Percentiles rank a stretch among this genome's conserved stretches.
phyloP scores from a whole-genome alignment of 176 grass and related monocot species.

The Zoysia japonica region DNA sequence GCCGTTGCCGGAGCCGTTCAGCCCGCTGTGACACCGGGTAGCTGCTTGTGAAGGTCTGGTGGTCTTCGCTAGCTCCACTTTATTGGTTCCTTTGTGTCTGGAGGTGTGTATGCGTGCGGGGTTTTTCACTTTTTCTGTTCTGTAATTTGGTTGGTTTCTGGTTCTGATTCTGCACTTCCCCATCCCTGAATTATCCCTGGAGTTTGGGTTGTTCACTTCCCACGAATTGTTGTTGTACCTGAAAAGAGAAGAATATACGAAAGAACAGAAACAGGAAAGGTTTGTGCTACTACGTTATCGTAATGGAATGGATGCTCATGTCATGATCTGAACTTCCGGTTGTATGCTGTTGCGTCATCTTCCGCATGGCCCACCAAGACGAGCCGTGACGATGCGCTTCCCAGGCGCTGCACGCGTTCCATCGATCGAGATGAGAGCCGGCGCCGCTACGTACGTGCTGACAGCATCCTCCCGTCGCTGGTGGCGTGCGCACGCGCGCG shows the following conservation, averaged over 20 bases:
- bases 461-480: too few species aligned
- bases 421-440: too few species aligned
- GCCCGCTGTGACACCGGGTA: conserved; percentile 51
- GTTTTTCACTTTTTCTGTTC: conserved; percentile 8
- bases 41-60: conserved; percentile 41
- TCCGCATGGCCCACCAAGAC: too few species aligned
- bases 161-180: neutral
- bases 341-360: too few species aligned
- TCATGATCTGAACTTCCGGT: too few species aligned
- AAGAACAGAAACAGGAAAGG: conserved; percentile 28
- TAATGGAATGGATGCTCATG: too few species aligned
- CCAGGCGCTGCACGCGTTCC: too few species aligned
- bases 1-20: conserved; percentile 90
- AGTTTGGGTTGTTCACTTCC: conserved; percentile 34
- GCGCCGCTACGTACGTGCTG: too few species aligned
- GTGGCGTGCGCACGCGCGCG: too few species aligned
- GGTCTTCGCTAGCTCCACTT: neutral
- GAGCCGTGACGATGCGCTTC: too few species aligned
- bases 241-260: neutral
- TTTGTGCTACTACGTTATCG: too few species aligned
- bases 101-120: conserved; percentile 44
- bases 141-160: conserved; percentile 25
- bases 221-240: conserved; percentile 26
- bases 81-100: neutral
- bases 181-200: conserved; percentile 7